Percentiles rank a stretch among this genome's conserved stretches.
phyloP scores from a whole-genome alignment of 371 early-diverging fungal genomes.

The Actinomucor elegans region DNA sequence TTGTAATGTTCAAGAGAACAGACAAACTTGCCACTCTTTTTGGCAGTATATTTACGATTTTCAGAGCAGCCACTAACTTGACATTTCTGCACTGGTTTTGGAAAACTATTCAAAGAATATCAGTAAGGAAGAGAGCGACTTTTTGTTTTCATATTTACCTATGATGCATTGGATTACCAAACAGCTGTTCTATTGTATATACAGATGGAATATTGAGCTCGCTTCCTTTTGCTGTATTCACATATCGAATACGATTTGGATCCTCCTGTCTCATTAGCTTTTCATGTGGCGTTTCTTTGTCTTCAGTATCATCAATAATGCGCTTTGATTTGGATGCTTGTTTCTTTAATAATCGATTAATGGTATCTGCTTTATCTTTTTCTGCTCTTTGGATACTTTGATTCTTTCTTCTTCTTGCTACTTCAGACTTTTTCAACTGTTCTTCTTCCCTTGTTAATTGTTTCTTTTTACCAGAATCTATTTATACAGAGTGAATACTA shows the following conservation, averaged over 20 bases:
- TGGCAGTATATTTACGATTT: constrained; percentile 39
- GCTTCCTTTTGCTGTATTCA: constrained; percentile 23
- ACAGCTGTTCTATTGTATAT: constrained; percentile 28
- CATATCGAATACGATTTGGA: constrained; percentile 32
- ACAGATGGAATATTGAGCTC: constrained; percentile 29
- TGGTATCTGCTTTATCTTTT: constrained; percentile 76
- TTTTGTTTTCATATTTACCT: background rate
- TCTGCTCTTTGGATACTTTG: constrained; percentile 77
- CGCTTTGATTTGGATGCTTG: constrained; percentile 69
- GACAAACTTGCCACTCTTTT: constrained; percentile 36
- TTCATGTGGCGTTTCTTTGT: constrained; percentile 22
- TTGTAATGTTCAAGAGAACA: constrained; percentile 50
- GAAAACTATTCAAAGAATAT: background rate
- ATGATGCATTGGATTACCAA: constrained; percentile 14
- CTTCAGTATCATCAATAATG: constrained; percentile 51
- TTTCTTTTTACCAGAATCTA: constrained; percentile 61
- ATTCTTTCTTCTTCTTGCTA: constrained; percentile 74
- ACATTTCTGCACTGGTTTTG: constrained; percentile 6
- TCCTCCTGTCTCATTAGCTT: constrained; percentile 17
- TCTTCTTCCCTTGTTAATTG: constrained; percentile 67
- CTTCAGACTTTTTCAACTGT: constrained; percentile 70
- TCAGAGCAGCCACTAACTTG: constrained; percentile 36
- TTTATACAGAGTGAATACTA: too few relatives aligned
- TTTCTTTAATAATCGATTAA: constrained; percentile 73
- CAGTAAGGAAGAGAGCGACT: background rate